A percentile compares a stretch with the other conserved stretches of the same genome.
Evolutionary conservation across 2,329 filamentous ascomycete genomes (phyloP).

Genomic region (Aspergillus sojae): DNA sequence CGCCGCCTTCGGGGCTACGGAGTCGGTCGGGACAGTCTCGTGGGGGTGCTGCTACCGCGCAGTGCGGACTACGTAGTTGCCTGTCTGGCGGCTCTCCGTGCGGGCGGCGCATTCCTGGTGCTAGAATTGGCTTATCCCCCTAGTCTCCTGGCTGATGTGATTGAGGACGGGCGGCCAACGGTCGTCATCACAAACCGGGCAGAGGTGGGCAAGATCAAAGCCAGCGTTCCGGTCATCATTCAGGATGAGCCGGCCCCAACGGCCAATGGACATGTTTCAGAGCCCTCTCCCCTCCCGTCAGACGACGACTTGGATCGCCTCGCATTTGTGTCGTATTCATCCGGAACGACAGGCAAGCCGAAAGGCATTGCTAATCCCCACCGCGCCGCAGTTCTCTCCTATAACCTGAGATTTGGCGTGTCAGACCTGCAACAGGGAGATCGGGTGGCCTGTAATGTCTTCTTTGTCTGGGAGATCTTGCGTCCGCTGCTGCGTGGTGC

Average conservation of each 20-base stretch:
- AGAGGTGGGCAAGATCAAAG: conserved; percentile 67
- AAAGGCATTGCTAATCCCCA: conserved; percentile 83
- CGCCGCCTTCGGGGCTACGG: conserved; percentile 66
- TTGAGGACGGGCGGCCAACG: conserved; percentile 72
- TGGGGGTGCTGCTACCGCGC: conserved; percentile 74
- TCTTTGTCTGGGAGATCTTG: conserved; percentile 84
- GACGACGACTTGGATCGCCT: conserved; percentile 72
- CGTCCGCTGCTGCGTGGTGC: conserved; percentile 75
- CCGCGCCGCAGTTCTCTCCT: conserved; percentile 71
- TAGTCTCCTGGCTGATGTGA: conserved; percentile 72
- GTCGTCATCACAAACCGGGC: conserved; percentile 70
- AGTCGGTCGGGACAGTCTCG: conserved; percentile 71
- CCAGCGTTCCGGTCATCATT: conserved; percentile 62
- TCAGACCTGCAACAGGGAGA: conserved; percentile 72
- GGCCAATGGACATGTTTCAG: conserved; percentile 45
- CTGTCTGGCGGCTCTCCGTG: conserved; percentile 74
- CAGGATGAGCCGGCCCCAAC: conserved; percentile 55
- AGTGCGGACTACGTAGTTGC: conserved; percentile 80
- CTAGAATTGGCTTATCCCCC: conserved; percentile 79
- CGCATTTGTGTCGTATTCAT: conserved; percentile 80
- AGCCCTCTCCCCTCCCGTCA: conserved; percentile 56
- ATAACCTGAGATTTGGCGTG: conserved; percentile 70
- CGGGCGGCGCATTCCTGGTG: conserved; percentile 78
- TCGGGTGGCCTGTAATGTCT: conserved; percentile 83
- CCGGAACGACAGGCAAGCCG: conserved; percentile 75